Evolutionary conservation across 768 basidiomycete genomes (phyloP).

Genomic region (Fistulinella prunicolor): DNA sequence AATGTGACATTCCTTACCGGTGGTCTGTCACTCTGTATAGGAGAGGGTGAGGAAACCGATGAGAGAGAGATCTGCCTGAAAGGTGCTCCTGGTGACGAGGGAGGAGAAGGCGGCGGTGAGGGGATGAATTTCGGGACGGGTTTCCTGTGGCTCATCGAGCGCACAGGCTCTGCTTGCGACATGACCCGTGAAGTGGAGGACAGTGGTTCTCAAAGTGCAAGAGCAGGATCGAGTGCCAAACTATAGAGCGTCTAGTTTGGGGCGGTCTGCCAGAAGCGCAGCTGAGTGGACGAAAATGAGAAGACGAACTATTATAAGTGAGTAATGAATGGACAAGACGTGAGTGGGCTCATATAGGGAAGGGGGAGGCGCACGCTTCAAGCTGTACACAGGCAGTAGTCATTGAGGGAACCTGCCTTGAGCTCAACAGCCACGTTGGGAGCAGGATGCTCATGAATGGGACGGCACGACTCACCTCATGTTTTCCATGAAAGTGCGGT

Average conservation of each 20-base stretch:
- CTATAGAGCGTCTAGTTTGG: slow-evolving; percentile 10
- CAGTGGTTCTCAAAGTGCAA: slow-evolving; percentile 8
- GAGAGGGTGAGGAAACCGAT: slow-evolving; percentile 21
- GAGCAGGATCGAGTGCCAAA: too few species aligned
- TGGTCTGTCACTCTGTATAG: slow-evolving; percentile 24
- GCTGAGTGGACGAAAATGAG: slow-evolving; percentile 28
- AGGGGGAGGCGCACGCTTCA: slow-evolving; percentile 24
- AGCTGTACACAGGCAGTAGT: slow-evolving; percentile 33
- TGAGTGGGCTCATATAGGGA: slow-evolving; percentile 32
- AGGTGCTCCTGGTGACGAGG: slow-evolving; percentile 33
- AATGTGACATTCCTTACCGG: slow-evolving; percentile 24
- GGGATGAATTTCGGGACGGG: slow-evolving; percentile 67
- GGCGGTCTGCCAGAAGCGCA: slow-evolving; percentile 20
- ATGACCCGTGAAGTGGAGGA: slow-evolving; percentile 15
- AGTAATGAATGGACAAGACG: slow-evolving; percentile 25
- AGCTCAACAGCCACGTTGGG: slow-evolving; percentile 36
- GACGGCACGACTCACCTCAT: slow-evolving; percentile 36
- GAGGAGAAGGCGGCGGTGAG: slow-evolving; percentile 49
- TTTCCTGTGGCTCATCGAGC: slow-evolving; percentile 63
- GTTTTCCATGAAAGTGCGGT: slow-evolving; percentile 34
- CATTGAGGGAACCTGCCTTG: slow-evolving; percentile 32
- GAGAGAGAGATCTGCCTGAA: slow-evolving; percentile 33
- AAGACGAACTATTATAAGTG: slow-evolving; percentile 28
- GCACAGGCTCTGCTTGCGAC: slow-evolving; percentile 28
- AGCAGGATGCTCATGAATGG: slow-evolving; percentile 30